phyloP scores from a whole-genome alignment of 2,329 filamentous ascomycete species.

The Pezicula neosporulosa region DNA sequence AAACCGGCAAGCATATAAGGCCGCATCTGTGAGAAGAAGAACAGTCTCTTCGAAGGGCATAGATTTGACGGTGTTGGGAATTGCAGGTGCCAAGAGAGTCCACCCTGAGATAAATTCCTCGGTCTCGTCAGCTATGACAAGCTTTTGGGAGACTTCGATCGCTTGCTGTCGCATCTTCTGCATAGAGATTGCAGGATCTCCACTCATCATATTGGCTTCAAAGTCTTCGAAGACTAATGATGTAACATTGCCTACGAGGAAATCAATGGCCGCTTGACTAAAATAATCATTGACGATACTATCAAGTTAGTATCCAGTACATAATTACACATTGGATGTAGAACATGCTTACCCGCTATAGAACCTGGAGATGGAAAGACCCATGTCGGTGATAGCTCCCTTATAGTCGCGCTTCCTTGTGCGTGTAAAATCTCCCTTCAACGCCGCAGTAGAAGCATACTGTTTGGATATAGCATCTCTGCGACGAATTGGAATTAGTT shows the following conservation, averaged over 20 bases:
- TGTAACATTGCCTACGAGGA: slow-evolving; percentile 83
- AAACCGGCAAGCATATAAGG: slow-evolving; percentile 85
- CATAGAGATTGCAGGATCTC: slow-evolving; percentile 87
- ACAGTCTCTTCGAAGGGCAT: slow-evolving; percentile 84
- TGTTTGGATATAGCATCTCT: slow-evolving; percentile 86
- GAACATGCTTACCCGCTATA: slow-evolving; percentile 56
- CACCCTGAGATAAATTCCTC: slow-evolving; percentile 89
- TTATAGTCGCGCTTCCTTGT: slow-evolving; percentile 88
- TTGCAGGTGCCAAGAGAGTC: slow-evolving; percentile 77
- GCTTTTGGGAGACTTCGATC: slow-evolving; percentile 82
- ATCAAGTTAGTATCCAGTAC: slow-evolving; percentile 8
- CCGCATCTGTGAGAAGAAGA: slow-evolving; percentile 78
- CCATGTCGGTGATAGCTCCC: slow-evolving; percentile 87
- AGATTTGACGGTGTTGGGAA: slow-evolving; percentile 65
- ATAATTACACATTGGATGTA: background rate
- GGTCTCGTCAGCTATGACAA: slow-evolving; percentile 77
- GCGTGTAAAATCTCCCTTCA: slow-evolving; percentile 95
- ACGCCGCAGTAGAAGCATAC: slow-evolving; percentile 90
- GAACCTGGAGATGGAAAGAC: slow-evolving; percentile 77
- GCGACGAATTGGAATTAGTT: too few species aligned
- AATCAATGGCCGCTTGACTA: slow-evolving; percentile 92
- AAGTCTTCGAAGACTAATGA: slow-evolving; percentile 90
- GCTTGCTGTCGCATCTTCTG: slow-evolving; percentile 81
- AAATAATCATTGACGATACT: slow-evolving; percentile 99
- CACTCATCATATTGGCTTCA: slow-evolving; percentile 86